These are phyloP conservation scores for Pseudogymnoascus sp. DNA, from an alignment of 2,329 filamentous ascomycete species.

Conservation along the genomic window DNA sequence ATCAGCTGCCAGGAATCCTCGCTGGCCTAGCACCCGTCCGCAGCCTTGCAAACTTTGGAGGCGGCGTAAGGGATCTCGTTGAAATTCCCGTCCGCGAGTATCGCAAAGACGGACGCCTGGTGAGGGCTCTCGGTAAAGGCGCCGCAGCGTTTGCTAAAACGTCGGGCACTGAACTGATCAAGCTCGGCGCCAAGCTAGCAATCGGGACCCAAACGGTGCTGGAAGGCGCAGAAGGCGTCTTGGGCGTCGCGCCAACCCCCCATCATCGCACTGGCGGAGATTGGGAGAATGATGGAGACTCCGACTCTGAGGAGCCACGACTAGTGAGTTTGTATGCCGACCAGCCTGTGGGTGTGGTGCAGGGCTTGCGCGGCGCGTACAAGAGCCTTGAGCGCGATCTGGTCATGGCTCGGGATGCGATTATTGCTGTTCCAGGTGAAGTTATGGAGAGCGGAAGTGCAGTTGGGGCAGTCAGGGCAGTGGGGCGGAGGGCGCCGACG, in stretches of 20 bases:
- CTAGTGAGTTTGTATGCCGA: conserved; percentile 89
- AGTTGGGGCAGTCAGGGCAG: conserved; percentile 68
- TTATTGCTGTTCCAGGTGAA: conserved; percentile 89
- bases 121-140: conserved; percentile 87
- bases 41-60: conserved; percentile 83
- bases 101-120: conserved; percentile 83
- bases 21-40: conserved; percentile 86
- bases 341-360: conserved; percentile 81
- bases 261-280: conserved; percentile 36
- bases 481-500: conserved; percentile 79
- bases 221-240: conserved; percentile 76
- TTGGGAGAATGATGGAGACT: conserved; percentile 49
- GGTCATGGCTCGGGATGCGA: conserved; percentile 78
- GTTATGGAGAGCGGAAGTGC: conserved; percentile 81
- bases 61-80: conserved; percentile 77
- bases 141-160: conserved; percentile 85
- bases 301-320: conserved; percentile 63
- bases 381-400: conserved; percentile 78
- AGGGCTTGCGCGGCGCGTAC: conserved; percentile 78
- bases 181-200: conserved; percentile 86
- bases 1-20: conserved; percentile 82
- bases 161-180: conserved; percentile 89
- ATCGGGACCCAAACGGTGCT: conserved; percentile 92
- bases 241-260: conserved; percentile 35
- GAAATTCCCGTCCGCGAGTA: conserved; percentile 90